Percentiles rank a stretch among this genome's conserved stretches.
Conservation (phyloP, 192 early-diverging fungal genomes). For the Diversispora epigaea region DNA sequence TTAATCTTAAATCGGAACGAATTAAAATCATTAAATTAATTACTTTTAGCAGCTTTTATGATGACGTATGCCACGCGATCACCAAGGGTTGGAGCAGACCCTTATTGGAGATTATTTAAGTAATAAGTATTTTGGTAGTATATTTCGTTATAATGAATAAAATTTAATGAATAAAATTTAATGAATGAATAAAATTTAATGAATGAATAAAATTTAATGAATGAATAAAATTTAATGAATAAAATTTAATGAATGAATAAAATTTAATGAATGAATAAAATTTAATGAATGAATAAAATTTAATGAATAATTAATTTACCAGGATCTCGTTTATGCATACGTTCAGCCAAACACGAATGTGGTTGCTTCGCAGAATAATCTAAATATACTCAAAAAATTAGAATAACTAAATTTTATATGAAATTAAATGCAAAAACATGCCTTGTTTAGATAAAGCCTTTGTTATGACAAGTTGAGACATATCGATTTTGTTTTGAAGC, state of each 20-base stretch:
- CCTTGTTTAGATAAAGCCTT: conserved; percentile 91
- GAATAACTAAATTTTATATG: background rate
- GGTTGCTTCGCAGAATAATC: conserved; percentile 96
- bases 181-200: no score
- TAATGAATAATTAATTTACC: conserved; percentile 35
- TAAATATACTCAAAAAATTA: conserved; percentile 14
- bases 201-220: background rate
- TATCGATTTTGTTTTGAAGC: conserved; percentile 94
- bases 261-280: background rate
- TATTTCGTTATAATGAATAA: background rate
- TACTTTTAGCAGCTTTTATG: conserved; percentile 73
- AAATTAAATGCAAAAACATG: background rate
- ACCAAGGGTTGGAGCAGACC: conserved; percentile 92
- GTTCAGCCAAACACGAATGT: conserved; percentile 91
- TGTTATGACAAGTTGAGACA: conserved; percentile 94
- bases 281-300: background rate
- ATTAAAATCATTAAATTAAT: background rate
- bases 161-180: background rate
- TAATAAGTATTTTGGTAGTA: no score
- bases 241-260: background rate
- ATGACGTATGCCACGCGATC: conserved; percentile 98
- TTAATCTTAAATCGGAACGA: background rate
- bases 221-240: background rate
- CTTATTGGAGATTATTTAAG: background rate
- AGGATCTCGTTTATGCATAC: conserved; percentile 95